Evolutionary conservation across 2,329 filamentous ascomycete species (phyloP).

Genomic region (Cladorrhinum sp.): DNA sequence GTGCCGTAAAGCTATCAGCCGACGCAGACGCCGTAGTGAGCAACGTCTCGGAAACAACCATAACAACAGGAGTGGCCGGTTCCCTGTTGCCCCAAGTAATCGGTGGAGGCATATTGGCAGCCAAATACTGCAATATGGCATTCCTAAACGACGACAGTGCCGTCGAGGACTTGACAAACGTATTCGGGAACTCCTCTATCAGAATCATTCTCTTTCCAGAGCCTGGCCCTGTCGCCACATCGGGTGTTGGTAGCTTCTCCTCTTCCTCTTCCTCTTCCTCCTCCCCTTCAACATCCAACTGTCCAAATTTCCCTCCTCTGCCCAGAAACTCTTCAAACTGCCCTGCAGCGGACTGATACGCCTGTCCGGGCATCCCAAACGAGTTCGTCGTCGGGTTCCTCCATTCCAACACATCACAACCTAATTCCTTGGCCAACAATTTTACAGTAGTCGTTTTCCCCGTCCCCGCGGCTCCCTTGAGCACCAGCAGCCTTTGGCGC

Average conservation of each 20-base stretch:
- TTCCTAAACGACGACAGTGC: conserved; percentile 69
- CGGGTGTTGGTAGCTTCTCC: conserved; percentile 7
- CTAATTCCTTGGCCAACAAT: conserved; percentile 73
- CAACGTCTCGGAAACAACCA: conserved; percentile 89
- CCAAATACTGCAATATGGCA: conserved; percentile 71
- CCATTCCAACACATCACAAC: conserved; percentile 82
- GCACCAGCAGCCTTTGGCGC: conserved; percentile 71
- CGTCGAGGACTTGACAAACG: conserved; percentile 63
- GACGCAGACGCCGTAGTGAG: conserved; percentile 80
- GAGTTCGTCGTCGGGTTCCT: conserved; percentile 69
- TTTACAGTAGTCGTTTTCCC: conserved; percentile 88
- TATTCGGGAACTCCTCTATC: conserved; percentile 79
- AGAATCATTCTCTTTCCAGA: conserved; percentile 59
- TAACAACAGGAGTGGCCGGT: conserved; percentile 68
- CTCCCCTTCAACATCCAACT: conserved; percentile 31
- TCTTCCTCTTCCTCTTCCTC: conserved; percentile 19
- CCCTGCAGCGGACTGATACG: conserved; percentile 66
- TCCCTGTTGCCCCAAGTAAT: conserved; percentile 44
- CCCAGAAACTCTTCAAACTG: conserved; percentile 93
- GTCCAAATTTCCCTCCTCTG: conserved; percentile 75
- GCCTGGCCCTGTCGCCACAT: neutral
- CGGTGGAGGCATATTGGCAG: conserved; percentile 59
- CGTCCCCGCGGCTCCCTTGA: conserved; percentile 87
- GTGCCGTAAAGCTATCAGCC: conserved; percentile 88
- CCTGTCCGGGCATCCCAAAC: conserved; percentile 55